Evolutionary conservation across 2,329 filamentous ascomycete genomes (phyloP).

Genomic region (Lachnellula arida): DNA sequence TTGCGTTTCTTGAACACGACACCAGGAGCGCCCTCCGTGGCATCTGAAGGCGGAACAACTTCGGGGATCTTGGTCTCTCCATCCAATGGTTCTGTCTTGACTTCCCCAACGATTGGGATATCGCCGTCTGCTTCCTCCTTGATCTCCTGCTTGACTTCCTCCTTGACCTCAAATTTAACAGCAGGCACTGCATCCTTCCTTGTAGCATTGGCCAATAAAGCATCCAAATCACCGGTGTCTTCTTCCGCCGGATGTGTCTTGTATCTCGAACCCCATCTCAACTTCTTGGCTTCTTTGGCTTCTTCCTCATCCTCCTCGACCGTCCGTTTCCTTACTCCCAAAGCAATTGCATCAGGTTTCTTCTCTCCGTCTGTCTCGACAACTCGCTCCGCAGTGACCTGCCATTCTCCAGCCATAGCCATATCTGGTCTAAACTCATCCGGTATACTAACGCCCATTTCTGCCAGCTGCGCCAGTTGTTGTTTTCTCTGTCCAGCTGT

Average conservation of each 20-base stretch:
- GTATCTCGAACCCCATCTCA: conserved; percentile 36
- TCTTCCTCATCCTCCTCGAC: conserved; percentile 56
- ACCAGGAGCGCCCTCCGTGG: conserved; percentile 34
- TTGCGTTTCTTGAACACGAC: conserved; percentile 80
- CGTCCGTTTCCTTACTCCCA: conserved; percentile 60
- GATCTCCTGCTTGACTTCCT: conserved; percentile 18
- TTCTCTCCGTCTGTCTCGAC: conserved; percentile 41
- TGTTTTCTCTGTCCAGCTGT: conserved; percentile 66
- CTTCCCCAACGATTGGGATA: neutral
- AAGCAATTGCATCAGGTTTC: conserved; percentile 39
- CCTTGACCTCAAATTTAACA: conserved; percentile 19
- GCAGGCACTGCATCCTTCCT: conserved; percentile 24
- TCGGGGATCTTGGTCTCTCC: conserved; percentile 31
- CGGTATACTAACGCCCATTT: conserved; percentile 81
- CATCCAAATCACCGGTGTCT: conserved; percentile 37
- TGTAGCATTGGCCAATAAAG: conserved; percentile 26
- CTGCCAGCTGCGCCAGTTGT: conserved; percentile 83
- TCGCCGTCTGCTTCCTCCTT: conserved; percentile 10
- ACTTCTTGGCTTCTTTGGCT: conserved; percentile 55
- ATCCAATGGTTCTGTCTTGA: conserved; percentile 26
- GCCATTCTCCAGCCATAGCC: conserved; percentile 88
- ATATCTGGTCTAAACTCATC: conserved; percentile 72
- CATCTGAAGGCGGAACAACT: conserved; percentile 27
- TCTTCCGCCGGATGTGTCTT: conserved; percentile 31
- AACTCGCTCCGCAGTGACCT: conserved; percentile 46